A percentile compares a stretch with the other conserved stretches of the same genome.
Conservation (phyloP, 2,329 filamentous ascomycete species). For the Hypoxylon sp. region DNA sequence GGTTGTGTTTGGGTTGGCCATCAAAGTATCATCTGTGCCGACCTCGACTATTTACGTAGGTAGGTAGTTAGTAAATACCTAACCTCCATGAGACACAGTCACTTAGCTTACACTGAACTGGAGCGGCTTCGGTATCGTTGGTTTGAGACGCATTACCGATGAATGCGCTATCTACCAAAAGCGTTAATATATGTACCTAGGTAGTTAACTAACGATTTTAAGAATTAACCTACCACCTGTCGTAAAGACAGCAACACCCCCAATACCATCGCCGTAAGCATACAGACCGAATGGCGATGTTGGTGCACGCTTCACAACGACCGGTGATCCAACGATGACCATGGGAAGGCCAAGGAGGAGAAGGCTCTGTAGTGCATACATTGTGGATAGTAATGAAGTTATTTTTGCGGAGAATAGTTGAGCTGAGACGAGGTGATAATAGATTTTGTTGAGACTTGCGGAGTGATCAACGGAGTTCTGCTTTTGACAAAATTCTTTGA, state of each 20-base stretch:
- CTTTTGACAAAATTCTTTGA: conserved; percentile 24
- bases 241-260: conserved; percentile 48
- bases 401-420: conserved; percentile 7
- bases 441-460: conserved; percentile 8
- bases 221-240: conserved; percentile 42
- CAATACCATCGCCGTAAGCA: conserved; percentile 51
- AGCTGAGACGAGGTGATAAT: conserved; percentile 7
- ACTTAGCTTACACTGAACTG: conserved; percentile 40
- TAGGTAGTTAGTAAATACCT: conserved; percentile 16
- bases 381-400: conserved; percentile 21
- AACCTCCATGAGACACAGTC: background rate
- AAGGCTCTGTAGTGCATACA: conserved; percentile 37
- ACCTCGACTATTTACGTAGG: conserved; percentile 36
- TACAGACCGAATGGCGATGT: conserved; percentile 45
- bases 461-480: conserved; percentile 16
- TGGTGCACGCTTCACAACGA: conserved; percentile 31
- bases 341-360: conserved; percentile 37
- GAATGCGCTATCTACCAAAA: conserved; percentile 24
- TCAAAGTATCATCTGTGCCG: conserved; percentile 34
- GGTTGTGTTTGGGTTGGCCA: conserved; percentile 48
- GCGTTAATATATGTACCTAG: conserved; percentile 6
- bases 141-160: conserved; percentile 26
- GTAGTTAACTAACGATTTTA: background rate
- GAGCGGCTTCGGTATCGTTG: conserved; percentile 33
- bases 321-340: conserved; percentile 26